phyloP scores from a whole-genome alignment of 2,329 filamentous ascomycete genomes.

The Colletotrichum lini region DNA sequence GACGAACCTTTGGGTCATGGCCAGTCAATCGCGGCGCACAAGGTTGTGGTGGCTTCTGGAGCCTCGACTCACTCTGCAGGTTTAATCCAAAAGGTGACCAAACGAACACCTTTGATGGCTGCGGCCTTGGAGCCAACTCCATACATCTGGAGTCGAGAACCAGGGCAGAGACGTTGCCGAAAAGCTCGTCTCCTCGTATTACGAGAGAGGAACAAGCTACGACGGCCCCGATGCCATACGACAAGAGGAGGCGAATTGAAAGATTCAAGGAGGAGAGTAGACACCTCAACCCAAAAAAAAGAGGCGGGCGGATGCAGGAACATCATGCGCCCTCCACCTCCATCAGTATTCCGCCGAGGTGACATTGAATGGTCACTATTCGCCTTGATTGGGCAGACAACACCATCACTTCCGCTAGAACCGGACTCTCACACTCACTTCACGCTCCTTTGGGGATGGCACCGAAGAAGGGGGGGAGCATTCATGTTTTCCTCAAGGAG shows the following conservation, averaged over 20 bases:
- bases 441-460: no score
- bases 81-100: background rate
- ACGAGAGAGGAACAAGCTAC: conserved; percentile 16
- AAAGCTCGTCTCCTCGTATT: conserved; percentile 17
- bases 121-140: background rate
- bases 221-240: conserved; percentile 10
- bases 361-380: conserved; percentile 25
- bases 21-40: background rate
- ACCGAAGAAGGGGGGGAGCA: no score
- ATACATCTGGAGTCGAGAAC: conserved; percentile 2
- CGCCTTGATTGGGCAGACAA: conserved; percentile 27
- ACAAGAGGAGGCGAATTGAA: conserved; percentile 4
- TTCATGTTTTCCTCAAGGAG: no score
- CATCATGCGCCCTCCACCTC: conserved; percentile 12
- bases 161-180: conserved; percentile 26
- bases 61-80: background rate
- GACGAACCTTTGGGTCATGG: conserved; percentile 3
- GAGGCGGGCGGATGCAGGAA: conserved; percentile 37
- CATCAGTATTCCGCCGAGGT: conserved; percentile 11
- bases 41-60: conserved; percentile 1
- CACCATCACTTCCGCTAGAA: no score
- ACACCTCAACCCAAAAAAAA: background rate
- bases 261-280: background rate
- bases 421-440: background rate
- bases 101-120: no score